Evolutionary conservation across 2,329 filamentous ascomycete genomes (phyloP).

Genomic region (Fusarium drepaniforme): DNA sequence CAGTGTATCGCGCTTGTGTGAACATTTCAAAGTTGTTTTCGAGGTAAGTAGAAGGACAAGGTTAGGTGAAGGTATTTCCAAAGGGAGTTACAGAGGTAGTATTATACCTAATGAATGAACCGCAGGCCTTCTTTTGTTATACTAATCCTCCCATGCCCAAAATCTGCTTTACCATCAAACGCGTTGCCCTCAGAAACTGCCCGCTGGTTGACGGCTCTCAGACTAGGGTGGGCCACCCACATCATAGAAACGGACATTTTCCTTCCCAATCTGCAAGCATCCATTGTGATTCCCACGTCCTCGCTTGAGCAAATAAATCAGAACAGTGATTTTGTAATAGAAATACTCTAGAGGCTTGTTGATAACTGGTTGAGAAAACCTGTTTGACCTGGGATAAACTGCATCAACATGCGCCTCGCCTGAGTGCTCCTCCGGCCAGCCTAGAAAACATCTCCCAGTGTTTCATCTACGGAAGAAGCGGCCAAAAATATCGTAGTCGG

Average conservation of each 20-base stretch:
- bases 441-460: not conserved
- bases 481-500: slow-evolving; percentile 48
- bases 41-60: too few species aligned
- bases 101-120: too few species aligned
- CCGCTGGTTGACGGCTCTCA: too few species aligned
- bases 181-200: not conserved
- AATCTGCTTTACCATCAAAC: not conserved
- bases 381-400: not conserved
- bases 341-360: not conserved
- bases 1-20: too few species aligned
- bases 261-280: too few species aligned
- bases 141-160: not conserved
- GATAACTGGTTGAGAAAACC: not conserved
- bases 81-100: too few species aligned
- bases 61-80: too few species aligned
- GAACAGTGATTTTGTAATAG: not conserved
- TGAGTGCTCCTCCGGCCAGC: not conserved
- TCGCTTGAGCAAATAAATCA: not conserved
- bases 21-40: too few species aligned
- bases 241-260: too few species aligned
- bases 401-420: not conserved
- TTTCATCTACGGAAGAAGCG: slow-evolving; percentile 47
- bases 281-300: too few species aligned
- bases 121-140: not conserved
- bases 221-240: too few species aligned